These are phyloP conservation scores for Lanmaoa pseudosensibilis DNA, from an alignment of 768 basidiomycete genomes.

Conservation along the genomic window DNA sequence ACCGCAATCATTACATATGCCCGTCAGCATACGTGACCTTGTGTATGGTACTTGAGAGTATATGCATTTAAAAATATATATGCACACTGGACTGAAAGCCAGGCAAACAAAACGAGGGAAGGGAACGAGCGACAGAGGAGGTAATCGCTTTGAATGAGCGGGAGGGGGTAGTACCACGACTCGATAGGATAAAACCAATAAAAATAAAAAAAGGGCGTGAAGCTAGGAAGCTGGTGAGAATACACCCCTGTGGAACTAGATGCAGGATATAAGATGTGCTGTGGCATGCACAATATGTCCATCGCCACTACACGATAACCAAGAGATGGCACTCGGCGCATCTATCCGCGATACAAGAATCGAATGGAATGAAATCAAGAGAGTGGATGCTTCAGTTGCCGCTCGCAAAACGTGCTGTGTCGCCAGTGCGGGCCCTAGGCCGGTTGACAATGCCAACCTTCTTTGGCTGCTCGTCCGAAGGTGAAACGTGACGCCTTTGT, in stretches of 20 bases:
- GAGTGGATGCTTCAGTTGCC: conserved; percentile 26
- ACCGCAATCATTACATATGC: conserved; percentile 15
- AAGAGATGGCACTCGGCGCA: conserved; percentile 14
- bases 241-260: conserved; percentile 14
- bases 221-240: conserved; percentile 1
- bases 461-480: conserved; percentile 23
- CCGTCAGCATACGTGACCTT: conserved; percentile 14
- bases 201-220: conserved; percentile 17
- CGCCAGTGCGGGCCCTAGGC: conserved; percentile 67
- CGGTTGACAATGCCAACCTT: conserved; percentile 53
- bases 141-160: conserved; percentile 22
- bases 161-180: conserved; percentile 22
- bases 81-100: conserved; percentile 25
- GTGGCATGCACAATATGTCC: conserved; percentile 11
- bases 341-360: conserved; percentile 16
- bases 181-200: conserved; percentile 33
- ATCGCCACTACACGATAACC: conserved; percentile 12
- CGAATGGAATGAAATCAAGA: conserved; percentile 13
- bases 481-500: conserved; percentile 8
- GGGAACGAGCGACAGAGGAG: neutral
- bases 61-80: conserved; percentile 24
- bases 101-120: conserved; percentile 29
- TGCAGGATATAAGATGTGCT: conserved; percentile 12
- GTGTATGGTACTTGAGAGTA: conserved; percentile 19
- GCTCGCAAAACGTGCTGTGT: conserved; percentile 60